Evolutionary conservation across 2,329 filamentous ascomycete genomes (phyloP).

Genomic region (Fonsecaea nubica): DNA sequence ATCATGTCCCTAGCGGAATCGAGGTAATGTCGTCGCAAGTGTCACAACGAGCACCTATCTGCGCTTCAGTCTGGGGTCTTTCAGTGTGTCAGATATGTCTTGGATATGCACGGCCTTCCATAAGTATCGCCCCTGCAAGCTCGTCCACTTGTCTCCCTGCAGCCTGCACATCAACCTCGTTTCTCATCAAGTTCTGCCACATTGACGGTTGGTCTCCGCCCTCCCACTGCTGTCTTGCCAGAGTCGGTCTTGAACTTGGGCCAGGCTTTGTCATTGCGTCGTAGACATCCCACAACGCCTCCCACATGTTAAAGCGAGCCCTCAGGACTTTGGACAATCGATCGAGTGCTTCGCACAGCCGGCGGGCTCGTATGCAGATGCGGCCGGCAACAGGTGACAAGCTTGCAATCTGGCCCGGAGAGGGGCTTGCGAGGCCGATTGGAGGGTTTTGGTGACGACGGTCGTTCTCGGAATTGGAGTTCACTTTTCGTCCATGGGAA

Average conservation of each 20-base stretch:
- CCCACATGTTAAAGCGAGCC: not conserved
- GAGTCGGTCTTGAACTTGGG: not conserved
- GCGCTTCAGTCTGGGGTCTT: not conserved
- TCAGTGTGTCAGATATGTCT: not conserved
- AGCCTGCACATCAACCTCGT: not conserved
- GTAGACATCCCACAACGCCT: not conserved
- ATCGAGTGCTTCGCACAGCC: not conserved
- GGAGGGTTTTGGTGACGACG: not conserved
- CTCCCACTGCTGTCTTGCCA: not conserved
- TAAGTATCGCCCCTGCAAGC: not conserved
- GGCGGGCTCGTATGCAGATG: not conserved
- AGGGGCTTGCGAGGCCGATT: not conserved
- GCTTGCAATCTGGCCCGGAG: not conserved
- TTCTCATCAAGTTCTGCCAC: not conserved
- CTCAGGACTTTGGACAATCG: not conserved
- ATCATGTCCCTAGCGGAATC: not conserved
- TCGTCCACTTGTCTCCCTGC: not conserved
- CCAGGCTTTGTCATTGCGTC: conserved; percentile 2
- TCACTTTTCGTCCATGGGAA: not conserved
- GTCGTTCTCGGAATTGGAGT: not conserved
- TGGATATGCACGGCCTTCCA: not conserved
- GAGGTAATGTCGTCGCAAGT: not conserved
- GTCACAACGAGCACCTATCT: not conserved
- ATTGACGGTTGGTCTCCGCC: not conserved
- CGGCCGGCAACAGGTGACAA: not conserved